Evolutionary conservation across 495 filamentous ascomycete species (phyloP).

Genomic region (Venustampulla echinocandica): DNA sequence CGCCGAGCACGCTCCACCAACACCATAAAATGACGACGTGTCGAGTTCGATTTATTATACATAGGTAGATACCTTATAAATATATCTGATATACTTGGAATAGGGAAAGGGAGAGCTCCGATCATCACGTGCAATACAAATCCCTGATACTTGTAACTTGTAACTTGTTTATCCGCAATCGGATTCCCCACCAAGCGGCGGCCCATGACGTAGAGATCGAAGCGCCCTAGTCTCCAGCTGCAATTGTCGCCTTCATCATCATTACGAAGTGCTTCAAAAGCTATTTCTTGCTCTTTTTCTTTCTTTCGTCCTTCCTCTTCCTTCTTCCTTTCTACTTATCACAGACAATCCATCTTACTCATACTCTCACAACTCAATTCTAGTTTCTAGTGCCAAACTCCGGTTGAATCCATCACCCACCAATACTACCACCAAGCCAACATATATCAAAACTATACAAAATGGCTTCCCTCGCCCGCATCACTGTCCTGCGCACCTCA

Average conservation of each 20-base stretch:
- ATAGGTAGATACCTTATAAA: too few relatives aligned
- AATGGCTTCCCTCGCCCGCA: slow-evolving; percentile 43
- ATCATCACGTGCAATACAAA: too few relatives aligned
- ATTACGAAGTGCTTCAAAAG: too few relatives aligned
- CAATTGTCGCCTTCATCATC: not conserved
- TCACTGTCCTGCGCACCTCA: slow-evolving; percentile 18
- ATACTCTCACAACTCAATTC: not conserved
- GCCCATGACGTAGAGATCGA: not conserved
- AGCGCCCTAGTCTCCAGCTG: not conserved
- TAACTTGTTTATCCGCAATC: too few relatives aligned
- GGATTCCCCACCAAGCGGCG: not conserved
- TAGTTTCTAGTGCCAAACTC: not conserved
- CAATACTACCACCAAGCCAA: too few relatives aligned
- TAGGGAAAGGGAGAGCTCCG: too few relatives aligned
- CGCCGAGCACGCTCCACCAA: too few relatives aligned
- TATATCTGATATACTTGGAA: too few relatives aligned
- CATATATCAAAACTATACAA: slow-evolving; percentile 16
- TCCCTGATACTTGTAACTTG: too few relatives aligned
- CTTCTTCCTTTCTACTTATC: not conserved
- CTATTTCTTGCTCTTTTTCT: not conserved
- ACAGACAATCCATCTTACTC: not conserved
- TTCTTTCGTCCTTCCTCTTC: not conserved
- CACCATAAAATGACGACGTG: too few relatives aligned
- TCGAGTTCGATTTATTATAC: too few relatives aligned
- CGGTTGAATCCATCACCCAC: not conserved